These are phyloP conservation scores for Nakaseomyces sp. DNA, from an alignment of 1,139 yeast genomes.

Conservation along the genomic window DNA sequence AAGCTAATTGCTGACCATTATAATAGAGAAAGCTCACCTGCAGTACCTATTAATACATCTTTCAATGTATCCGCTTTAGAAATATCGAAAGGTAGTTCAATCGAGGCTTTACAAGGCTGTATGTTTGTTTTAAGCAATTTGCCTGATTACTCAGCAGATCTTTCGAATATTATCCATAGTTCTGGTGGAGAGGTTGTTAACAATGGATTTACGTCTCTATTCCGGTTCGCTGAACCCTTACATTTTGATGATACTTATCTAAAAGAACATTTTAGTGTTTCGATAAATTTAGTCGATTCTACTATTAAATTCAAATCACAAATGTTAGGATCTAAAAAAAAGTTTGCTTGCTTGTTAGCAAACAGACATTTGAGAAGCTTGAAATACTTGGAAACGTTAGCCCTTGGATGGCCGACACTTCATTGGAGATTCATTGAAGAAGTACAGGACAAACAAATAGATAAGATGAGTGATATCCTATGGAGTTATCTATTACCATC, in stretches of 20 bases:
- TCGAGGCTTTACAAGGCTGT: background rate
- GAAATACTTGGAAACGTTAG: conserved; percentile 76
- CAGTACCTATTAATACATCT: background rate
- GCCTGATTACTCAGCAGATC: conserved; percentile 10
- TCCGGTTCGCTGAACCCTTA: background rate
- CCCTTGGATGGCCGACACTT: conserved; percentile 83
- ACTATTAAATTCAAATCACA: conserved; percentile 10
- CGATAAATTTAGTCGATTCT: background rate
- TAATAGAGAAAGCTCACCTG: background rate
- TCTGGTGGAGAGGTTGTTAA: conserved; percentile 47
- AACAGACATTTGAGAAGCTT: conserved; percentile 52
- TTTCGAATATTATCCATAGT: conserved; percentile 33
- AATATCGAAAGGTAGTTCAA: background rate
- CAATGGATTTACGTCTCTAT: conserved; percentile 14
- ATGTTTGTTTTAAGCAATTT: background rate
- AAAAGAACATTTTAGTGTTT: background rate
- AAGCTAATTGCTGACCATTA: background rate
- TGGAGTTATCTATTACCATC: conserved; percentile 56
- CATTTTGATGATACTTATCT: background rate
- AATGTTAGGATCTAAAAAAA: conserved; percentile 14
- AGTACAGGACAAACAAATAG: conserved; percentile 35
- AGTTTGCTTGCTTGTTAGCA: conserved; percentile 61
- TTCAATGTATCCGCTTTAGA: background rate
- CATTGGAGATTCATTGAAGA: conserved; percentile 54
- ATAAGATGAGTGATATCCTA: no score